phyloP scores from a whole-genome alignment of 768 basidiomycete genomes.

The Tephrocybe rancida region DNA sequence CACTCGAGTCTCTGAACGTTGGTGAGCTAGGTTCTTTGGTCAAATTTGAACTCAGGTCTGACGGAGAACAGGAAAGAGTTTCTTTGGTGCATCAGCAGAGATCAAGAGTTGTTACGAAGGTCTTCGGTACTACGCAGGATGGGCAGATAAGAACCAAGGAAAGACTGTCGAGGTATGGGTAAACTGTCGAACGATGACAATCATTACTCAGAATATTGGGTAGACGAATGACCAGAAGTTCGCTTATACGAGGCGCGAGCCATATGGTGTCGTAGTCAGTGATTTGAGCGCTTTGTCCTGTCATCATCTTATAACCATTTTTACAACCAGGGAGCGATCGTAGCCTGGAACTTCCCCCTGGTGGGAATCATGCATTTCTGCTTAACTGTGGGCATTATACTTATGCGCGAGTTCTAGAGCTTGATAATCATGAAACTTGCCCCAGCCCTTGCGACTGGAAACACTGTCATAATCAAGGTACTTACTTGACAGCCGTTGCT shows the following conservation, averaged over 20 bases:
- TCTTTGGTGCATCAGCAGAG: constrained; percentile 27
- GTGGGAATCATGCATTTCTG: constrained; percentile 6
- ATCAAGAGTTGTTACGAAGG: constrained; percentile 41
- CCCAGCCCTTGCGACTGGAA: constrained; percentile 66
- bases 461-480: constrained; percentile 53
- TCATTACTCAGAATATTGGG: no score
- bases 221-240: constrained; percentile 60
- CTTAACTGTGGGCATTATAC: no score
- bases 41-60: no score
- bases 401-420: neutral
- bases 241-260: constrained; percentile 71
- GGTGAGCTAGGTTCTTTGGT: constrained; percentile 34
- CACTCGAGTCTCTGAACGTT: constrained; percentile 62
- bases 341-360: constrained; percentile 62
- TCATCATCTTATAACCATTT: no score
- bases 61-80: neutral
- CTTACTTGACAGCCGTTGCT: neutral
- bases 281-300: no score
- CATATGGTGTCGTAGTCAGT: constrained; percentile 29
- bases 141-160: constrained; percentile 74
- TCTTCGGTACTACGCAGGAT: constrained; percentile 74
- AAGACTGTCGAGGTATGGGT: constrained; percentile 59
- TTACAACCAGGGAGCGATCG: constrained; percentile 46
- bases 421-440: constrained; percentile 57
- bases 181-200: no score